Percentiles rank a stretch among this genome's conserved stretches.
phyloP scores from a whole-genome alignment of 2,329 filamentous ascomycete genomes.

The Ascochyta koolunga region DNA sequence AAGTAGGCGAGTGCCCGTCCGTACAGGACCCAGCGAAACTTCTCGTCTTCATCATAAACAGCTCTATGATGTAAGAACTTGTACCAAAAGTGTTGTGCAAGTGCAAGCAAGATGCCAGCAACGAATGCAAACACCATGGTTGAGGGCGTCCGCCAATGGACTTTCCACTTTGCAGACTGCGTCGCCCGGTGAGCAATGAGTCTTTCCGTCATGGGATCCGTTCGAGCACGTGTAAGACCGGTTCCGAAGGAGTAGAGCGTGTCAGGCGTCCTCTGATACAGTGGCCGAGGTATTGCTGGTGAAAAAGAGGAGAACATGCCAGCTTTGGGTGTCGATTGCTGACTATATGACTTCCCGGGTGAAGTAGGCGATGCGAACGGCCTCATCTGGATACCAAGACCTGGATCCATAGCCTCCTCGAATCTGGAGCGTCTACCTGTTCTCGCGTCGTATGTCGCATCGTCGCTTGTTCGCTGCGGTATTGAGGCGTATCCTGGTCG shows the following conservation, averaged over 20 bases:
- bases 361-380: constrained; percentile 30
- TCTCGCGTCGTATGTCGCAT: constrained; percentile 18
- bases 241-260: constrained; percentile 29
- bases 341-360: constrained; percentile 27
- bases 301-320: constrained; percentile 27
- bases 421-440: constrained; percentile 24
- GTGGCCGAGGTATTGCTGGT: constrained; percentile 17
- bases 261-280: constrained; percentile 29
- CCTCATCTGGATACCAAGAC: constrained; percentile 38
- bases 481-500: constrained; percentile 25
- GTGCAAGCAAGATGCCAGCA: constrained; percentile 36
- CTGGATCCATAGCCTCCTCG: constrained; percentile 25
- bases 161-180: constrained; percentile 37
- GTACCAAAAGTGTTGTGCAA: constrained; percentile 45
- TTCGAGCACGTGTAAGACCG: constrained; percentile 28
- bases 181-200: constrained; percentile 42
- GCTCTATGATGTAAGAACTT: constrained; percentile 33
- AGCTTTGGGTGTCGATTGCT: constrained; percentile 22
- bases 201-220: constrained; percentile 38
- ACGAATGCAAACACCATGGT: constrained; percentile 36
- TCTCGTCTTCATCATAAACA: constrained; percentile 35
- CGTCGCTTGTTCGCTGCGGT: constrained; percentile 22
- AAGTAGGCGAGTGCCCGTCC: constrained; percentile 45
- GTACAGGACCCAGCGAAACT: constrained; percentile 41
- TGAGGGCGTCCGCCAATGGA: constrained; percentile 47